Evolutionary conservation across 345 rosid species (phyloP).

Genomic region (Citrus trifoliata): DNA sequence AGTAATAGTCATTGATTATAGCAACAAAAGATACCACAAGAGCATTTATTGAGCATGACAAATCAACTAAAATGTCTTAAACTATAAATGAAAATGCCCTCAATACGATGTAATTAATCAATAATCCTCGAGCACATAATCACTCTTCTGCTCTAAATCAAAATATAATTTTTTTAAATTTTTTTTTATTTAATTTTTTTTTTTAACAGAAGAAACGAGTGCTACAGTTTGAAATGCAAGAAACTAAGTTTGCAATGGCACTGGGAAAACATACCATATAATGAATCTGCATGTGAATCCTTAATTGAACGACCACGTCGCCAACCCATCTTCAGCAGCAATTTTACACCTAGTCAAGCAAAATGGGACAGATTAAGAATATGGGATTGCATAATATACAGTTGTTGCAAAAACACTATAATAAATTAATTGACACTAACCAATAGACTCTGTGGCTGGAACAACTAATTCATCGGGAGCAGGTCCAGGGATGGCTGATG

Average conservation of each 20-base stretch:
- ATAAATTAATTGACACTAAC: constrained; percentile 41
- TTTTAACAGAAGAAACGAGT: neutral
- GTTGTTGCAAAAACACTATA: neutral
- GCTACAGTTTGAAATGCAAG: neutral
- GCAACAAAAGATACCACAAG: neutral
- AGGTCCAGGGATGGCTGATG: constrained; percentile 94
- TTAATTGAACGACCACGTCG: constrained; percentile 79
- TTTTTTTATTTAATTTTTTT: neutral
- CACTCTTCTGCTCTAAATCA: neutral
- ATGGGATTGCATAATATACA: constrained; percentile 3
- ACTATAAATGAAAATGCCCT: neutral
- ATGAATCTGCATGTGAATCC: constrained; percentile 57
- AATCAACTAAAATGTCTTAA: neutral
- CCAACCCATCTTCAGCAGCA: constrained; percentile 97
- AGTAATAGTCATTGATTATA: neutral
- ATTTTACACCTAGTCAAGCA: constrained; percentile 62
- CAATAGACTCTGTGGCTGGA: constrained; percentile 90
- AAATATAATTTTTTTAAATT: neutral
- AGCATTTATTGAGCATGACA: neutral
- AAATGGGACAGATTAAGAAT: constrained; percentile 16
- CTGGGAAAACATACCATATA: constrained; percentile 38
- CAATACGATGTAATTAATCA: neutral
- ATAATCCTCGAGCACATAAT: neutral
- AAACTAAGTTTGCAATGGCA: neutral
- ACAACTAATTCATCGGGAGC: constrained; percentile 80